Base-by-base conservation (phyloP, 2,329 filamentous ascomycete species). In the Blastomyces emzantsi region DNA sequence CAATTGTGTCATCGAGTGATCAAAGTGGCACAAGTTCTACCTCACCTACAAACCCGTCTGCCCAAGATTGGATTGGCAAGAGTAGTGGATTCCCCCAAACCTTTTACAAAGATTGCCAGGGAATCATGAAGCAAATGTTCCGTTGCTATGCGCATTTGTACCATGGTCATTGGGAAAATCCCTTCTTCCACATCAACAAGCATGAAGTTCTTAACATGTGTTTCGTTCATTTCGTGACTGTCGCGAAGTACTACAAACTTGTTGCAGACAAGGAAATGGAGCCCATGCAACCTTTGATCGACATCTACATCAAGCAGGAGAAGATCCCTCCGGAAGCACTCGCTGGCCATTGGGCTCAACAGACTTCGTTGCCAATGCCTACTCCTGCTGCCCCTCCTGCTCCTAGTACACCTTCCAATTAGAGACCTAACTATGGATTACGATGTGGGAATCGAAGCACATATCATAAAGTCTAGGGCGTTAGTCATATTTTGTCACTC, bases 81-180 rank as follows among this genome's bases (percentile, higher is more conserved):
- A 85, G 90, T 57, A 94, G 90, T 65, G 93, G 93, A 3, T 99
- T 99, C 76, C 94, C 94, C 2, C 86, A 89, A 67, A 90, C 90
- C 68, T 97, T 97, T 76, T 83, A 93, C 70, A 86, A 88, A 66
- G 92, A 96, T 69, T 94, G 93, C 81, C 92, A 95, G 80, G 88
- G 88, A 68, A 94, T 97, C 72, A 93, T 97, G 80, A 89, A 92
- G 71, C 94, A 97, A 78, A 97, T 99, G 89, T 97, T 99, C 82
- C 90, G 94, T 65, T 93, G 97, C 70, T 99, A 99, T 73, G 89
- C 94, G 58, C 94, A 99, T 77, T 86, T 99, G 66, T 99, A 99
- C 81, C 97, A 96, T 84, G 90, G 92, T 64, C 94, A 99, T 77
- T 99, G 90, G 77, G 80, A 87, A 65, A 89, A 91, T 69, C 89